phyloP scores from a whole-genome alignment of 768 basidiomycete species.

The Amanita fuliginea region DNA sequence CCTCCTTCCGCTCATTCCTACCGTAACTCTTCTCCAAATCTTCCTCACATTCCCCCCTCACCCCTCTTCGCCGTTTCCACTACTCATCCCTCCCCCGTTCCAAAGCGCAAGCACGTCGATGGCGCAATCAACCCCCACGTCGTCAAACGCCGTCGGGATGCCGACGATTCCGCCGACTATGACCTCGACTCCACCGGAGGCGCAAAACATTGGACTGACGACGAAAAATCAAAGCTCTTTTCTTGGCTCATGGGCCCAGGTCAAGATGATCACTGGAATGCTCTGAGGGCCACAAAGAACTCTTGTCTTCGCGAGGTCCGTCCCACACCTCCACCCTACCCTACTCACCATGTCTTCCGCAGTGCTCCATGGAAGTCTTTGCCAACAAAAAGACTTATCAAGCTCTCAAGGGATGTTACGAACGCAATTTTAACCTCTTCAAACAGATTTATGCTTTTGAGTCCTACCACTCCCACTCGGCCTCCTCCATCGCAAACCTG shows the following conservation, averaged over 20 bases:
- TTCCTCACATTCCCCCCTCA: slow-evolving; percentile 20
- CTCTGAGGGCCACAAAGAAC: slow-evolving; percentile 71
- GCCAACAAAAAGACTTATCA: slow-evolving; percentile 73
- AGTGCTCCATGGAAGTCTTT: slow-evolving; percentile 69
- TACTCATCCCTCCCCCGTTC: slow-evolving; percentile 23
- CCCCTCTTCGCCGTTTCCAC: slow-evolving; percentile 26
- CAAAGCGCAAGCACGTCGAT: slow-evolving; percentile 46
- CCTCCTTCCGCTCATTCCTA: slow-evolving; percentile 22
- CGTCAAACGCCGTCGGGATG: slow-evolving; percentile 36
- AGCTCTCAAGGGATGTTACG: slow-evolving; percentile 76
- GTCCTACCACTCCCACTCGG: slow-evolving; percentile 30
- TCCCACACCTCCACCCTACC: not conserved
- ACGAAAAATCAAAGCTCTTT: slow-evolving; percentile 71
- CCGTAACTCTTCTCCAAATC: slow-evolving; percentile 27
- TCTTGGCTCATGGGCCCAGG: slow-evolving; percentile 65
- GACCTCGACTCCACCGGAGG: slow-evolving; percentile 43
- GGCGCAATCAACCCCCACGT: slow-evolving; percentile 20
- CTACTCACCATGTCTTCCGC: slow-evolving; percentile 5
- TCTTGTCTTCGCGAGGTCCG: slow-evolving; percentile 70
- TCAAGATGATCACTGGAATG: slow-evolving; percentile 70
- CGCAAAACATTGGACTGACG: slow-evolving; percentile 79
- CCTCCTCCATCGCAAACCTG: slow-evolving; percentile 26
- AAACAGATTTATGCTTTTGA: slow-evolving; percentile 75
- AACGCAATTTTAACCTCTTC: slow-evolving; percentile 78
- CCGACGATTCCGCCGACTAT: slow-evolving; percentile 28